Conservation (phyloP, 108 stramenopile species). For the Phaeodactylum tricornutum region DNA sequence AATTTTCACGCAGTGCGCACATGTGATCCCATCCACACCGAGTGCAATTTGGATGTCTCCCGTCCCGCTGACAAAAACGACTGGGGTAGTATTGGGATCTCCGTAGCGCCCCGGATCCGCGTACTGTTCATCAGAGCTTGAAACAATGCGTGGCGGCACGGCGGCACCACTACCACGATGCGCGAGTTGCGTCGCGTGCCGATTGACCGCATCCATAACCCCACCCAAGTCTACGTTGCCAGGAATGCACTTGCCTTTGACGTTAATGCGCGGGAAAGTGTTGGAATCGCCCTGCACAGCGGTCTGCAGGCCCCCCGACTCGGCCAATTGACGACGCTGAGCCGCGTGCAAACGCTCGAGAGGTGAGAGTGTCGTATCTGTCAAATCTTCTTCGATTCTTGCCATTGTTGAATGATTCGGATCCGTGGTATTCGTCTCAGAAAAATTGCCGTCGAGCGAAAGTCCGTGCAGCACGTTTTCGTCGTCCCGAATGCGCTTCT, state of each 20-base stretch:
- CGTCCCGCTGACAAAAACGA: constrained; percentile 48
- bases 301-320: constrained; percentile 33
- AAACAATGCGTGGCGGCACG: too few species aligned
- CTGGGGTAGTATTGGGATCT: constrained; percentile 63
- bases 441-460: constrained; percentile 25
- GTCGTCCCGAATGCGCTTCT: constrained; percentile 42
- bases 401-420: not conserved
- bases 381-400: constrained; percentile 15
- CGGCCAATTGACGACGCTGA: constrained; percentile 52
- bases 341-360: constrained; percentile 63
- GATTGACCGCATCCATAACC: constrained; percentile 57
- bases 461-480: too few species aligned
- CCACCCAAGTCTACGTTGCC: constrained; percentile 59
- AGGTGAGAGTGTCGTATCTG: constrained; percentile 21
- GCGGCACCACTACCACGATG: constrained; percentile 43
- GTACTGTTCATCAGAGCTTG: not conserved
- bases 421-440: not conserved
- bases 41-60: constrained; percentile 73
- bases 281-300: not conserved
- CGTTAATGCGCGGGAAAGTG: constrained; percentile 30
- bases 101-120: constrained; percentile 41
- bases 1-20: constrained; percentile 85
- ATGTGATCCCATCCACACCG: constrained; percentile 77
- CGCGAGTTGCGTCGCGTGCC: constrained; percentile 62
- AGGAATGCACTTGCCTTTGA: constrained; percentile 63